Conservation (phyloP, 2,329 filamentous ascomycete species). For the Mariannaea sp. region DNA sequence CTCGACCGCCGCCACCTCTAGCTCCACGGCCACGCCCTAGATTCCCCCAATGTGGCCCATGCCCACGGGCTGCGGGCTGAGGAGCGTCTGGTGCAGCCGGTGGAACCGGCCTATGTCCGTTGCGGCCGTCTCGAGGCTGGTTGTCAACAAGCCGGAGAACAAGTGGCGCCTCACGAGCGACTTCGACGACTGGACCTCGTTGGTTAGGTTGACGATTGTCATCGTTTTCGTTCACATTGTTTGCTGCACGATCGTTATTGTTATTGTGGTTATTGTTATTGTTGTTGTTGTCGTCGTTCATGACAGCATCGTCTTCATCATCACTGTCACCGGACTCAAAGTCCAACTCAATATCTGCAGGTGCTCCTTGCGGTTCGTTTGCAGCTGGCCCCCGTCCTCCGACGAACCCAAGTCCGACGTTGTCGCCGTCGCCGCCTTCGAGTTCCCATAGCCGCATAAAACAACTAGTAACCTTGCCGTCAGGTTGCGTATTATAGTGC, state of each 20-base stretch:
- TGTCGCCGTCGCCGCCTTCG: conserved; percentile 74
- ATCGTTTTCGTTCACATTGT: conserved; percentile 29
- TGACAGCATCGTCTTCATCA: conserved; percentile 37
- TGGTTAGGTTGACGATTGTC: conserved; percentile 37
- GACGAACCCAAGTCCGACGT: conserved; percentile 52
- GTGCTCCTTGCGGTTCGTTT: conserved; percentile 16
- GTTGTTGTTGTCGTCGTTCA: conserved; percentile 39
- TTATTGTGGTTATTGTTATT: conserved; percentile 16
- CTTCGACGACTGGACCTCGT: conserved; percentile 44
- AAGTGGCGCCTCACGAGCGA: conserved; percentile 62
- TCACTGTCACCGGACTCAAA: conserved; percentile 25
- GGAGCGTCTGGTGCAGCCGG: conserved; percentile 41
- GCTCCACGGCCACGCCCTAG: conserved; percentile 24
- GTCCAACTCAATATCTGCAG: conserved; percentile 29
- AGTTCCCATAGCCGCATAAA: conserved; percentile 90
- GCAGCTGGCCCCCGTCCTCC: conserved; percentile 42
- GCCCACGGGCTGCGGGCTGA: conserved; percentile 35
- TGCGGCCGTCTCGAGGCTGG: conserved; percentile 38
- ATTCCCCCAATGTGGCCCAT: conserved; percentile 30
- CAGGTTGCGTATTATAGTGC: conserved; percentile 77
- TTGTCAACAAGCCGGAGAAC: conserved; percentile 58
- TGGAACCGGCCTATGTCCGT: conserved; percentile 32
- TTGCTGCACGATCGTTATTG: too few relatives aligned
- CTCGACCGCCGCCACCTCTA: conserved; percentile 29
- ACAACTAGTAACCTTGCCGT: conserved; percentile 64